A percentile compares a stretch with the other conserved stretches of the same genome.
Evolutionary conservation across 805 yeast species (phyloP).

Genomic region (Schwanniomyces occidentalis): DNA sequence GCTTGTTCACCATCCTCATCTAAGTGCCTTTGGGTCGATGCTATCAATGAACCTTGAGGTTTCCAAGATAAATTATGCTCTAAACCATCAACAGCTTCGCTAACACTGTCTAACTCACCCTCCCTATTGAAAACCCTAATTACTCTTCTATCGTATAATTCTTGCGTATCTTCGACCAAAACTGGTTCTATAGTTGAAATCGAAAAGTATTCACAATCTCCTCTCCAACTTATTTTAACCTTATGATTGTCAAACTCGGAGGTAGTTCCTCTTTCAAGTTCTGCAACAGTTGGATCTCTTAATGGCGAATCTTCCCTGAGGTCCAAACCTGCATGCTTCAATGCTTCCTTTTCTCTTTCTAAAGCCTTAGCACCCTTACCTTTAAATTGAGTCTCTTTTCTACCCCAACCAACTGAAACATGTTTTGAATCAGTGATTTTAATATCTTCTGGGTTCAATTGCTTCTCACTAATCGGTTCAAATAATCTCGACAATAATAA

Average conservation of each 20-base stretch:
- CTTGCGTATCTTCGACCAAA: constrained; percentile 38
- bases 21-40: constrained; percentile 69
- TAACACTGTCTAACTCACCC: constrained; percentile 75
- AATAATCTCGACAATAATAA: constrained; percentile 71
- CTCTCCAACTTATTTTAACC: constrained; percentile 82
- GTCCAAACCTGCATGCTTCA: constrained; percentile 68
- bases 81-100: constrained; percentile 85
- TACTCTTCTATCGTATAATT: constrained; percentile 60
- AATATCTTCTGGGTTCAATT: constrained; percentile 62
- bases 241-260: constrained; percentile 53
- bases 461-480: constrained; percentile 73
- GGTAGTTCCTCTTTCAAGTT: constrained; percentile 66
- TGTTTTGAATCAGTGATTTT: constrained; percentile 62
- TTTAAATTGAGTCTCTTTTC: constrained; percentile 91
- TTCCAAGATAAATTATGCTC: constrained; percentile 81
- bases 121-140: constrained; percentile 80
- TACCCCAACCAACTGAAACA: constrained; percentile 99
- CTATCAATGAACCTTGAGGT: constrained; percentile 86
- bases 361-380: constrained; percentile 87
- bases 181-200: constrained; percentile 61
- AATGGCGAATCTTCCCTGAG: constrained; percentile 57
- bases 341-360: constrained; percentile 60
- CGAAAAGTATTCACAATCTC: constrained; percentile 85
- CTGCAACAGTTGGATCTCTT: constrained; percentile 86
- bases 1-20: constrained; percentile 52